These are phyloP conservation scores for Suhomyces pyralidae DNA, from an alignment of 805 yeast genomes.

Conservation along the genomic window DNA sequence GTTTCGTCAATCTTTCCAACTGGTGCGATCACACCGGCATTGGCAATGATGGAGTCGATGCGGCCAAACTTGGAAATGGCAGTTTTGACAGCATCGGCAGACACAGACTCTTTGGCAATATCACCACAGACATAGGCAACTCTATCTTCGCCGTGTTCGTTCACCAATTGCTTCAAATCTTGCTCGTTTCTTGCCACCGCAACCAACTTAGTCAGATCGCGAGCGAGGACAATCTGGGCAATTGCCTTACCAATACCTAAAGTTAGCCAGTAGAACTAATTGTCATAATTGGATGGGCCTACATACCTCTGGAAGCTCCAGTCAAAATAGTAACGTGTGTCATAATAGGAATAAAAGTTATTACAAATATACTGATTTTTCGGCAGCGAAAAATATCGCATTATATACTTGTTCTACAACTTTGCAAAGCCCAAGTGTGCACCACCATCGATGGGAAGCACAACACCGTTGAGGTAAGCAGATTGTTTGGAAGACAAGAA, in stretches of 20 bases:
- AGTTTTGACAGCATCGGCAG: constrained; percentile 37
- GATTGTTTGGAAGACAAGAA: constrained; percentile 55
- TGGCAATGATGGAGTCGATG: constrained; percentile 64
- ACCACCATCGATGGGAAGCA: constrained; percentile 73
- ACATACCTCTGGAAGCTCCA: constrained; percentile 60
- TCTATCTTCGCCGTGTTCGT: constrained; percentile 44
- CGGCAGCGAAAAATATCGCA: background rate
- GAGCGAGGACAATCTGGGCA: constrained; percentile 45
- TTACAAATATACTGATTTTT: background rate
- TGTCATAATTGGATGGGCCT: background rate
- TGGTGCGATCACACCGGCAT: constrained; percentile 84
- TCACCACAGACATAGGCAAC: constrained; percentile 60
- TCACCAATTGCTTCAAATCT: constrained; percentile 42
- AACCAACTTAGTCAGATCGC: constrained; percentile 44
- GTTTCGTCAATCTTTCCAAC: constrained; percentile 53
- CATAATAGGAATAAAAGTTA: constrained; percentile 1
- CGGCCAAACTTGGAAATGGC: constrained; percentile 52
- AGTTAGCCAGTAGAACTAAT: constrained; percentile 3
- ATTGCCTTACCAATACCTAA: constrained; percentile 80
- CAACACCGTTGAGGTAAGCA: constrained; percentile 62
- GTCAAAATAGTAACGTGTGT: constrained; percentile 45
- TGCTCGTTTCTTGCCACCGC: constrained; percentile 70
- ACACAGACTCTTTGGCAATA: constrained; percentile 43
- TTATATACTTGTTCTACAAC: constrained; percentile 1
- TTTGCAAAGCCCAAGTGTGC: constrained; percentile 33